Base-by-base conservation (phyloP, 805 yeast genomes). In the Maudiozyma bulderi region DNA sequence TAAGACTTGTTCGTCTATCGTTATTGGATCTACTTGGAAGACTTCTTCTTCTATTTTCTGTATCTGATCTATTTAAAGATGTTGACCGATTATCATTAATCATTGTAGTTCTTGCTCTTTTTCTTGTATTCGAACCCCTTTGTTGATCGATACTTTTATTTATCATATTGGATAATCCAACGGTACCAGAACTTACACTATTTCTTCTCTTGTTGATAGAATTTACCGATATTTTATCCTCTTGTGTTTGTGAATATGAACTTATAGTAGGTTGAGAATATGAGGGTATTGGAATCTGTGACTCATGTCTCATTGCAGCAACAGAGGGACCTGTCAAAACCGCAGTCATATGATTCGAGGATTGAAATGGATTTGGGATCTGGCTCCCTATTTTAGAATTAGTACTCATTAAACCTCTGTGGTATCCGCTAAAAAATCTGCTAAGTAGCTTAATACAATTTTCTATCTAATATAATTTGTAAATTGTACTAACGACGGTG, bases 81-180 rank as follows among this genome's bases (percentile, higher is more conserved):
- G 26, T 20, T 20, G 26, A 20, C 26, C 11, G 15, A n/a, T 8
- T 14, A 8, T 39, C 50, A 13, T 51, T 54, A 3, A 55, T 49
- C 0, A 57, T 52, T 1, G 63, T 61, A 6, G 61, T 51, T 47
- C 58, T 53, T 20, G 53, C 49, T 46, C 54, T 54, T 44, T 54
- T 60, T 43, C 49, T 53, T 30, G 32, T 50, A 35, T 47, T 43
- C 5, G 43, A 26, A 34, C 40, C 34, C 5, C 32, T 26, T 6
- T 55, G 34, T 35, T 53, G 51, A 53, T 10, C 57, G 57, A 60
- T 52, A 39, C 65, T 60, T 42, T 53, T 54, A 40, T 62, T 54
- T 26, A 61, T 58, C 63, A 61, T 56, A 46, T 54, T 56, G 1
- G 63, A 56, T 11, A 60, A 51, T 6, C 59, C 61, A 29, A 45